A percentile compares a stretch with the other conserved stretches of the same genome.
phyloP scores from a whole-genome alignment of 2,329 filamentous ascomycete genomes.

The Epichloe sylvatica region DNA sequence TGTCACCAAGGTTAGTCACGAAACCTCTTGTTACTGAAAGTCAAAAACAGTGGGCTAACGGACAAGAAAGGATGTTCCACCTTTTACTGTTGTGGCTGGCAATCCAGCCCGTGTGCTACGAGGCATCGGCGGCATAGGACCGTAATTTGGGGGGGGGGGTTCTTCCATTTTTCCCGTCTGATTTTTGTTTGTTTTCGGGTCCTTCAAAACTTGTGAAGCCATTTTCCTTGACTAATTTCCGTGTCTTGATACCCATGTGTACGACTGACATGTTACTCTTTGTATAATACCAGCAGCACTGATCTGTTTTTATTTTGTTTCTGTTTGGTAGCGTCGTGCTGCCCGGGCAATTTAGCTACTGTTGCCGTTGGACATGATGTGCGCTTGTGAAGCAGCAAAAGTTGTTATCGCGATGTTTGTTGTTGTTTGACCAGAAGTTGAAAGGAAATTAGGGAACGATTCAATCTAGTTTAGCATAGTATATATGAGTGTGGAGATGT shows the following conservation, averaged over 20 bases:
- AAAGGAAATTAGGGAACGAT: too few relatives aligned
- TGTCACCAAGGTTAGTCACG: conserved; percentile 53
- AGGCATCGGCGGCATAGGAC: conserved; percentile 22
- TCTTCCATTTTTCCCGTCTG: too few relatives aligned
- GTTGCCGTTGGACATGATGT: not conserved
- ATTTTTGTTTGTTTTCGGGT: too few relatives aligned
- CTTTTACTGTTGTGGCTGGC: conserved; percentile 54
- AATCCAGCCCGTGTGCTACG: conserved; percentile 50
- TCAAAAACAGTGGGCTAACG: not conserved
- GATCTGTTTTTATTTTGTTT: not conserved
- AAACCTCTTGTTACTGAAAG: too few relatives aligned
- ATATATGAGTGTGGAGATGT: too few relatives aligned
- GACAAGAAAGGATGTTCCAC: conserved; percentile 43
- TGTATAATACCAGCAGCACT: conserved; percentile 9
- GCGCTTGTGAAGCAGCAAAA: not conserved
- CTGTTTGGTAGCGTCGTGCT: not conserved
- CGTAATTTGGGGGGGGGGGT: conserved; percentile 8
- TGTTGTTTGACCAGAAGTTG: too few relatives aligned
- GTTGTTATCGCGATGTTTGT: not conserved
- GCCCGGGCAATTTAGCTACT: not conserved
- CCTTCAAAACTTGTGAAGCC: not conserved
- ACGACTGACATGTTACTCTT: conserved; percentile 4
- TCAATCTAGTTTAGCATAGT: too few relatives aligned
- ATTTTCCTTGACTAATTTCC: conserved; percentile 5
- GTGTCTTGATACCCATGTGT: conserved; percentile 20